Conservation (phyloP, 345 rosid species). For the Aquilaria malaccensis region DNA sequence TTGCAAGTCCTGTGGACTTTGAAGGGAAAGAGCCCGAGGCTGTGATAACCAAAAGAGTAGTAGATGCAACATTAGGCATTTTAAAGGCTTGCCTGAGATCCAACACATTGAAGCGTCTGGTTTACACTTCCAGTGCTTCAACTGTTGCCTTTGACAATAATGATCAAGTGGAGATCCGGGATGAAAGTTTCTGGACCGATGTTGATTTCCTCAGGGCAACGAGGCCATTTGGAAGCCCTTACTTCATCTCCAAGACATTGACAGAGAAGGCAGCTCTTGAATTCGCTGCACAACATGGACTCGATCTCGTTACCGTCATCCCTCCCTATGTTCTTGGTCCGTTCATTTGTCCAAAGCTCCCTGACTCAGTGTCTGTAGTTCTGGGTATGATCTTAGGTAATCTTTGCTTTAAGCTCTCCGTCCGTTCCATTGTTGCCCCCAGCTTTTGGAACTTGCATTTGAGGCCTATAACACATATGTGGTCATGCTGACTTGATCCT, state of each 20-base stretch:
- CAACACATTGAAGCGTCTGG: slow-evolving; percentile 47
- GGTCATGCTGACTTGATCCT: too few species aligned
- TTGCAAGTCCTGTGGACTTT: too few species aligned
- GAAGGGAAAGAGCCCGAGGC: slow-evolving; percentile 17
- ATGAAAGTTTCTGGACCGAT: slow-evolving; percentile 34
- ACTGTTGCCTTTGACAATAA: slow-evolving; percentile 4
- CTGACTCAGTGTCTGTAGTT: slow-evolving; percentile 15
- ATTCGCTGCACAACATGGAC: too few species aligned
- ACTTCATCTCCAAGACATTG: slow-evolving; percentile 22
- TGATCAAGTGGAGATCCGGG: slow-evolving; percentile 4
- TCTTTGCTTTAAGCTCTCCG: background rate
- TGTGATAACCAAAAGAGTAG: slow-evolving; percentile 34
- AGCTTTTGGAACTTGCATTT: too few species aligned
- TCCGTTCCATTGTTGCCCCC: background rate
- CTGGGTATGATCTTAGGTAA: slow-evolving; percentile 23
- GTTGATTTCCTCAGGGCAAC: slow-evolving; percentile 7
- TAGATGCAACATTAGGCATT: slow-evolving; percentile 44
- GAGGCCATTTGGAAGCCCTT: background rate
- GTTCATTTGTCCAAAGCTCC: too few species aligned
- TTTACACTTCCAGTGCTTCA: slow-evolving; percentile 51
- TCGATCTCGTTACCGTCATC: too few species aligned
- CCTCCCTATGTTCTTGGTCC: too few species aligned
- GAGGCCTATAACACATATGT: too few species aligned
- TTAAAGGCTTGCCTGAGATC: slow-evolving; percentile 40
- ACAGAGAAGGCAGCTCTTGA: slow-evolving; percentile 2